Base-by-base conservation (phyloP, 2,329 filamentous ascomycete species). In the Ophiobolus disseminans region DNA sequence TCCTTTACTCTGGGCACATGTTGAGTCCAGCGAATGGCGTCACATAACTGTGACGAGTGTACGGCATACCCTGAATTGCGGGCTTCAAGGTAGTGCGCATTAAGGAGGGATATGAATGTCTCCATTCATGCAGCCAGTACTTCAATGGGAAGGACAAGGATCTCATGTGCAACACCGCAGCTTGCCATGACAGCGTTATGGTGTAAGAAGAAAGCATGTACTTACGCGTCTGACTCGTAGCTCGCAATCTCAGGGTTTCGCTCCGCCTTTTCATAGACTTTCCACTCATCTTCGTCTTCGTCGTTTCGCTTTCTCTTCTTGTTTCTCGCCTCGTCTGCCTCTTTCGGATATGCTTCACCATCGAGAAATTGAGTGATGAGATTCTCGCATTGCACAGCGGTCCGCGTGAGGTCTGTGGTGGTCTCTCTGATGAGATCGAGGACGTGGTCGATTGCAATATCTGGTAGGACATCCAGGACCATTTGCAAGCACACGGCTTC, bases 391-490 rank as follows among this genome's bases (percentile, higher is more conserved):
- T 54, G 57, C 5, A 38, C 52, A 3, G 43, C 49, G 16, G 65
- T 63, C 9, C 57, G 58, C n/a, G 55, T 65, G 8, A 37, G 36
- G 26, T 64, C 61, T 19, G 60, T 58, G 21, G 54, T 64, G 19
- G 47, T 54, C 26, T 64, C 57, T 32, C 52, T 46, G 28, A 72
- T 66, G 17, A 68, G 42, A 3, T 49, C 41, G 17, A 70, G 55
- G 14, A 65, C 70, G 50, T 73, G 57, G 26, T 70, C 53, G 17
- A 64, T 55, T 3, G 66, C 61, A 23, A 73, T 66, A 31, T 72
- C 70, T 7, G 70, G 69, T 4, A 73, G 55, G 7, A 74, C 59
- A 25, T 67, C 54, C 6, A 73, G 20, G n/a, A 74, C 50, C 54
- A 65, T 62, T 36, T 67, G 61, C 20, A 73, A 41, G 43, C 63